These are phyloP conservation scores for Beauveria medogensis DNA, from an alignment of 2,329 filamentous ascomycete genomes.

Conservation along the genomic window DNA sequence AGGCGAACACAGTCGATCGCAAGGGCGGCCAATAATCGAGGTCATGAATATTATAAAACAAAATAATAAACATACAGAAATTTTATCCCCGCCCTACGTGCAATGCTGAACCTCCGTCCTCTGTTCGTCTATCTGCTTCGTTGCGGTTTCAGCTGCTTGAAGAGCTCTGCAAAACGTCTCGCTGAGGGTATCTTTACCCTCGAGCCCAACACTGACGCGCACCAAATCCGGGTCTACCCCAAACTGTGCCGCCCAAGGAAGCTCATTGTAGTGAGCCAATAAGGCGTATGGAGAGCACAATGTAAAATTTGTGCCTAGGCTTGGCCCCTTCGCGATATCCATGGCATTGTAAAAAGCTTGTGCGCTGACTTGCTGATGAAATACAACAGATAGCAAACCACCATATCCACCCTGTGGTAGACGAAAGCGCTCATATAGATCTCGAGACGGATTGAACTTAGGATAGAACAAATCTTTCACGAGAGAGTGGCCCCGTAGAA, in stretches of 20 bases:
- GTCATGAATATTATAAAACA: not conserved
- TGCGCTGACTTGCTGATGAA: conserved; percentile 62
- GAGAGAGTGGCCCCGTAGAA: conserved; percentile 50
- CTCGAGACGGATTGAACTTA: conserved; percentile 60
- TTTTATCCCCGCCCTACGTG: not conserved
- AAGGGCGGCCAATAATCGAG: not conserved
- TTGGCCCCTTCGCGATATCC: conserved; percentile 86
- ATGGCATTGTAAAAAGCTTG: conserved; percentile 78
- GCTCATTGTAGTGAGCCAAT: conserved; percentile 81
- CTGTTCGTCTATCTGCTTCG: not conserved
- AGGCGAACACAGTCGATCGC: not conserved
- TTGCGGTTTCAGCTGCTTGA: conserved; percentile 38
- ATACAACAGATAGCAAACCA: conserved; percentile 78
- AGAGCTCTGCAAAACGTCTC: conserved; percentile 62
- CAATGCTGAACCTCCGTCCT: too few species aligned
- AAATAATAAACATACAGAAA: not conserved
- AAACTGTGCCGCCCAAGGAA: conserved; percentile 81
- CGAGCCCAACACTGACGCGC: conserved; percentile 81
- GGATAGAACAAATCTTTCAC: conserved; percentile 85
- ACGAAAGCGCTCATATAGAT: conserved; percentile 71
- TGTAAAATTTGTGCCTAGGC: conserved; percentile 94
- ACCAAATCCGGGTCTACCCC: conserved; percentile 76
- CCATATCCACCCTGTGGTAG: conserved; percentile 76
- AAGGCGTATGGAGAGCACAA: conserved; percentile 85
- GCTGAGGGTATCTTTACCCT: conserved; percentile 62